Base-by-base conservation (phyloP, 2,329 filamentous ascomycete species). In the Cordyceps tenuipes region DNA sequence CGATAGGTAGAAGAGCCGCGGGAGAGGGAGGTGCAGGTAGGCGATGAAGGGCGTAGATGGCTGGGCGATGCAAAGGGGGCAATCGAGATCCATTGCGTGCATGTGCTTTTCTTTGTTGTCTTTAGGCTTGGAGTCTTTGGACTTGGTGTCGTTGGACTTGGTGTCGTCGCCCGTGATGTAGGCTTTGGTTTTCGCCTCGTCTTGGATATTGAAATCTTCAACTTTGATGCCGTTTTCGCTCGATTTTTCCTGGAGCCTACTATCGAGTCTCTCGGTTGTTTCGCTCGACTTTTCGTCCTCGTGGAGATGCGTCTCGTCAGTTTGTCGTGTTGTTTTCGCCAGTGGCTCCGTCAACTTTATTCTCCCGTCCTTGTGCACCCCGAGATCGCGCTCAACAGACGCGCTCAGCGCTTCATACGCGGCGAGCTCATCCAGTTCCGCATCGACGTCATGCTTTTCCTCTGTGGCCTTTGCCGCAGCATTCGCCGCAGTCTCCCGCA, bases 21-120 rank as follows among this genome's bases (percentile, higher is more conserved):
- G 81, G 15, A 82, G 51, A 0, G 77, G 71, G 2, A 84, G 51
- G 31, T 71, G 71, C 17, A 81, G 46, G 61, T 77, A 76, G 1
- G 72, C 67, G 56, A 73, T 64, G 17, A 67, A 61, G 9, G 54
- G 21, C 46, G 34, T 19, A n/a, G 51, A 29, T 8, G 29, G 36
- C 21, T 44, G 12, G 5, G 17, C 31, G 29, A 53, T 36, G 60
- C 58, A 64, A 29, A 59, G 56, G 6, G 61, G 57, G 23, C 61
- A 62, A 39, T 50, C 19, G 47, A 29, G 9, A 7, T n/a, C 15
- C 34, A 41, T 36, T 1, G 36, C 43, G 39, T 49, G 34, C 19
- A 34, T 15, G 44, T 52, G 36, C 15, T 59, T 46, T 26, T 59
- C 48, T n/a, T 46, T 51, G 49, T 6, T 44, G 19, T 39, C 44